Base-by-base conservation (phyloP, 108 stramenopile genomes). In the Nannochloropsis gaditana region DNA sequence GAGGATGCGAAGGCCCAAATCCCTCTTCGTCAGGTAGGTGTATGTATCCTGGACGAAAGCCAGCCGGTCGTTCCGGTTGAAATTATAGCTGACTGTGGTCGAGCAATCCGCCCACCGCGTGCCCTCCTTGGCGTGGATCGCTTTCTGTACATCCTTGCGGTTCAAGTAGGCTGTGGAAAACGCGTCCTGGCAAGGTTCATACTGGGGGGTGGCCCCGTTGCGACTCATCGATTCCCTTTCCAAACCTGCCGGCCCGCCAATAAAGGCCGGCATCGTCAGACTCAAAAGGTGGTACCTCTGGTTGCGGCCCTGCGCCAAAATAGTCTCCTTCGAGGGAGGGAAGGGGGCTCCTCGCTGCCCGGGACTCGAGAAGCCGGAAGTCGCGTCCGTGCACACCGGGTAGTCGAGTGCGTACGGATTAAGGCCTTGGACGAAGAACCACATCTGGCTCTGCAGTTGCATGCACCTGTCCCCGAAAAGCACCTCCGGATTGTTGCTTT, bases 321-420 rank as follows among this genome's bases (percentile, higher is more conserved):
- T 11, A 15, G 42, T 44, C 43, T 43, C 41, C 19, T 42, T 41
- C 42, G 9, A 17, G 45, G 47, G 21, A 21, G 80, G 73, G 15
- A 45, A 19, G 9, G 5, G 9, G 17, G 43, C 86, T 41, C 79
- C 45, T 9, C 44, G 82, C 45, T 21, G 81, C 80, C 45, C 42
- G 11, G 44, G 81, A 5, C 6, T 41, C 2, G 31, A 44, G 11
- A 9, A 15, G 45, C 44, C 80, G 2, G 44, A 9, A 43, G 43
- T 50, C 45, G 90, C 85, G 42, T 88, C 84, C 45, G 79, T 10
- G 84, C 94, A 94, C 44, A 93, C 88, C 80, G 94, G 94, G 92
- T 84, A 94, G 83, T 94, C 94, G 42, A 94, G 83, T 3, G 92
- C 94, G 83, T 94, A 94, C n/a, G 92, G 91, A 89, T 93, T 93